These are phyloP conservation scores for Coemansia sp. DNA, from an alignment of 192 early-diverging fungal genomes.

Conservation along the genomic window DNA sequence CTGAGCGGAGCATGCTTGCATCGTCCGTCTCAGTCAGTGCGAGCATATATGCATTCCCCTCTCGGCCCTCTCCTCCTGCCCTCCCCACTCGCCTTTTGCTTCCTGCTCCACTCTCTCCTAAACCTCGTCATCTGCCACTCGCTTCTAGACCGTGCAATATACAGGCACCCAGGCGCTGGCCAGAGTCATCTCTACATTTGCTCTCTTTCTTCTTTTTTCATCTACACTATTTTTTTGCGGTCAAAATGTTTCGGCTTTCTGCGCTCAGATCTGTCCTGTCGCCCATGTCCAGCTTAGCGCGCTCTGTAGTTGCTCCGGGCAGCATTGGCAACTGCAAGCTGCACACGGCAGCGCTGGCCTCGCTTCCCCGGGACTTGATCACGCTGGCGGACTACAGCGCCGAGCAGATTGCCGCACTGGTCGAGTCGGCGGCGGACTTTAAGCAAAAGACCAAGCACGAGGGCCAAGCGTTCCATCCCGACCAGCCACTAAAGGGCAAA, in stretches of 20 bases:
- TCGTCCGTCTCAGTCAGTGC: no score
- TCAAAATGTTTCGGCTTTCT: conserved; percentile 26
- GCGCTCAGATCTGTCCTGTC: conserved; percentile 12
- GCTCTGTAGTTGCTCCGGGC: conserved; percentile 10
- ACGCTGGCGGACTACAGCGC: conserved; percentile 75
- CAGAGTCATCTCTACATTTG: no score
- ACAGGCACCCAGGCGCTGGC: no score
- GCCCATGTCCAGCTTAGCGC: conserved; percentile 16
- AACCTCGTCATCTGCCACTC: no score
- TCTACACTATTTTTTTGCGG: not conserved
- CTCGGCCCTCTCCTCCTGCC: no score
- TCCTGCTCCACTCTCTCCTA: no score
- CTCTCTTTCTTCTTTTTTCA: not conserved
- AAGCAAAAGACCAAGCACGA: conserved; percentile 68
- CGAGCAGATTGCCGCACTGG: conserved; percentile 71
- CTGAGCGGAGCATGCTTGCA: no score
- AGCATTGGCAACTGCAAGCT: not conserved
- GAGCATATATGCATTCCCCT: no score
- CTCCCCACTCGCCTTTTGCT: no score
- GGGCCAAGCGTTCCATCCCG: conserved; percentile 49
- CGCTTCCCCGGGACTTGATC: conserved; percentile 42
- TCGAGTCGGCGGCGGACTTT: conserved; percentile 72
- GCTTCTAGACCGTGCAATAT: no score
- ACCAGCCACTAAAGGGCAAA: conserved; percentile 67
- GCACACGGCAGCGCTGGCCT: conserved; percentile 12